These are phyloP conservation scores for Babesia ovata DNA, from an alignment of 169 alveolate genomes.

Conservation along the genomic window DNA sequence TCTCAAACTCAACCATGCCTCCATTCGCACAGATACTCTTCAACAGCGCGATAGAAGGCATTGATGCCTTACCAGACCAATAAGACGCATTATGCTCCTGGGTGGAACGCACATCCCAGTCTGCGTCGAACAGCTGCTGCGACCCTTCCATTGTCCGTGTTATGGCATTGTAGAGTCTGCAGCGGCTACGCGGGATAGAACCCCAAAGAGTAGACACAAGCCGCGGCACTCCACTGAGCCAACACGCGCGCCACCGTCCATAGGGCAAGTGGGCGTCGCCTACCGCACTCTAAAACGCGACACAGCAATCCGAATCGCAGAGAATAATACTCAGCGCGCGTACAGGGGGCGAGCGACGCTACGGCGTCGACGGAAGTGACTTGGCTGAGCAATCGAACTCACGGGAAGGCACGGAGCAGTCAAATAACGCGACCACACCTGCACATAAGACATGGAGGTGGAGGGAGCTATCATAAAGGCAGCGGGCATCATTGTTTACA, in stretches of 20 bases:
- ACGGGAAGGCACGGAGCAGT: too few relatives aligned
- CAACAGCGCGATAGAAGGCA: slow-evolving; percentile 32
- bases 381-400: too few relatives aligned
- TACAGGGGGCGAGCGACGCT: too few relatives aligned
- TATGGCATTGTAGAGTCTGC: too few relatives aligned
- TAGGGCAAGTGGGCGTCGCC: too few relatives aligned
- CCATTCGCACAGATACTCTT: slow-evolving; percentile 17
- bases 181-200: too few relatives aligned
- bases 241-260: too few relatives aligned
- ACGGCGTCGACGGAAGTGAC: too few relatives aligned
- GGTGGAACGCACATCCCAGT: slow-evolving; percentile 54
- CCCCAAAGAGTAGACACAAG: background rate
- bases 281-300: too few relatives aligned
- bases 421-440: background rate
- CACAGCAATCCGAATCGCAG: too few relatives aligned
- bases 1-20: slow-evolving; percentile 30
- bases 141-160: slow-evolving; percentile 44
- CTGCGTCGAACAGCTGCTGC: slow-evolving; percentile 37
- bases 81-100: slow-evolving; percentile 18
- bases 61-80: slow-evolving; percentile 45
- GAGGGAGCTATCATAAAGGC: slow-evolving; percentile 41
- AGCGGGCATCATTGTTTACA: slow-evolving; percentile 66
- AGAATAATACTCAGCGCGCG: too few relatives aligned
- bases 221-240: too few relatives aligned
- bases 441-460: background rate